Evolutionary conservation across 768 basidiomycete genomes (phyloP), one percentile per base, ranked within the genome.

Genomic region (Chalciporus piperatus): DNA sequence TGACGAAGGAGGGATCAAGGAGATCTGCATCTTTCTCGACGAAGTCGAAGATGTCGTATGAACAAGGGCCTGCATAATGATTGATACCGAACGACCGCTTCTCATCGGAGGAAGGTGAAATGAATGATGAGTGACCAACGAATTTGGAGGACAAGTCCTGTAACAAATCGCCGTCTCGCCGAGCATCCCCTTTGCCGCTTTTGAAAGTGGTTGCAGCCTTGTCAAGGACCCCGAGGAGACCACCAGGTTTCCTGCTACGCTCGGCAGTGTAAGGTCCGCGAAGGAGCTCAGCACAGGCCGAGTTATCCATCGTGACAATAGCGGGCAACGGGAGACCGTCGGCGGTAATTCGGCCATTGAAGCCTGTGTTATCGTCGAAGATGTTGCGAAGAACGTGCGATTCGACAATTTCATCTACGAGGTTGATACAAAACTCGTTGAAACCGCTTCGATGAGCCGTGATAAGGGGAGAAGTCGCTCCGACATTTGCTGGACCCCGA

Each of bases 381-480:
- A 71, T 71, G 54, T 71, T 72, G 30, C 76, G 75, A n/a, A 77
- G 59, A 20, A 81, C 67, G 58, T 80, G 81, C 33, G 81, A 80
- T 53, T 85, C 79, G n/a, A 83, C 55, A 35, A 83, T 54, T 63
- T 85, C 84, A 61, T 83, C 74, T 13, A 74, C 64, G 62, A 81
- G 83, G 65, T 85, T 85, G 70, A 77, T 71, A 51, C 74, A 74
- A 63, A 84, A 83, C 57, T 85, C 84, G 59, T 80, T 76, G 62
- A 84, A 81, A 17, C 77, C 75, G 52, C 82, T 82, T 57, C 77
- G 76, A 46, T 80, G 74, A 17, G 80, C 75, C 33, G 77, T 72
- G 60, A 85, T 70, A 54, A 85, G 73, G 17, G 82, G 82, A 3
- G 74, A 69, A n/a, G 66, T 57, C 49, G 74, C 68, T 40, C 71